Evolutionary conservation across 345 rosid species (phyloP).

Genomic region (Noccaea bulbosa): DNA sequence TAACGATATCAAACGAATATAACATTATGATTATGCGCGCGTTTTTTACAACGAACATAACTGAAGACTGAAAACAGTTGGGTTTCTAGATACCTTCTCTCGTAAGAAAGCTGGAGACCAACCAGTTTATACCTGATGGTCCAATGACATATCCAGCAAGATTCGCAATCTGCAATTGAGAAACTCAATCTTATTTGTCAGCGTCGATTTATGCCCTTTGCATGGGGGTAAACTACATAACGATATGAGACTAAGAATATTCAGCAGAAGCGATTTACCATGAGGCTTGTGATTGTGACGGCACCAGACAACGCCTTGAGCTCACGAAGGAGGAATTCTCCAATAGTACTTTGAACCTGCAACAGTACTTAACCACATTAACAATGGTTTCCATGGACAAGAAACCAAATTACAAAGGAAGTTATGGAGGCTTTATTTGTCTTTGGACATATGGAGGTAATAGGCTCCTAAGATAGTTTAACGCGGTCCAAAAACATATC

Average conservation of each 20-base stretch:
- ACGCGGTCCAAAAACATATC: no score
- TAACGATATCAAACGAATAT: conserved; percentile 36
- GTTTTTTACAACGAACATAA: neutral
- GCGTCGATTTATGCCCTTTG: neutral
- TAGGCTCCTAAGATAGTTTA: conserved; percentile 7
- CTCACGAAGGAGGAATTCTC: conserved; percentile 64
- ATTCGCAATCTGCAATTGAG: conserved; percentile 72
- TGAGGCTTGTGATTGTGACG: conserved; percentile 84
- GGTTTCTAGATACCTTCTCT: conserved; percentile 58
- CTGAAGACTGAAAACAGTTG: neutral
- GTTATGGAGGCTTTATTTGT: neutral
- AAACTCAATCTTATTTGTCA: conserved; percentile 10
- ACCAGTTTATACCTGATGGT: conserved; percentile 79
- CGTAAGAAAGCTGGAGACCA: conserved; percentile 62
- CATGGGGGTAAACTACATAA: no score
- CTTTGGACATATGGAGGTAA: neutral
- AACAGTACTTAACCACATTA: conserved; percentile 21
- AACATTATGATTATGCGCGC: neutral
- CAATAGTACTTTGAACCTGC: conserved; percentile 68
- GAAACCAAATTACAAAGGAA: conserved; percentile 5
- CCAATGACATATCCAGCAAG: conserved; percentile 94
- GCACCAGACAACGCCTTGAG: conserved; percentile 83
- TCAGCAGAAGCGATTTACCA: conserved; percentile 56
- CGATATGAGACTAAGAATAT: neutral
- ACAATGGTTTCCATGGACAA: neutral